Base-by-base conservation (phyloP, 2,329 filamentous ascomycete genomes). In the Macroventuria anomochaeta region DNA sequence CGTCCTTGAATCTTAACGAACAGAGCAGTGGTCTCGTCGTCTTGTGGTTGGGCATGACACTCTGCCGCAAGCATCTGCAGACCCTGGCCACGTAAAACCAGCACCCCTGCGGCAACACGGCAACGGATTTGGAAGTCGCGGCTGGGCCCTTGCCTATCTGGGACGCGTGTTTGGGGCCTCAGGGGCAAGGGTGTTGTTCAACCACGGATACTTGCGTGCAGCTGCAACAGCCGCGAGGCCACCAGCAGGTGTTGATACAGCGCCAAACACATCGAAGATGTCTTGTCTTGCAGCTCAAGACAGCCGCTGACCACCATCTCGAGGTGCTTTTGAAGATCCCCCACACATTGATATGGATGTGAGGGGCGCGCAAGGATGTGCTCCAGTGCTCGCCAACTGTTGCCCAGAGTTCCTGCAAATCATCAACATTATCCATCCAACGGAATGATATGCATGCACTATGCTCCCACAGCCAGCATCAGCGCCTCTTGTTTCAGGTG, bases 101-200 rank as follows among this genome's bases (percentile, higher is more conserved):
- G 29, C 20, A 34, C 21, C 41, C 42, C 32, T 57, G 49, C 52
- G 55, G 51, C 46, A 39, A 44, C 33, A 44, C 46, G 41, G 53
- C 59, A 41, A 54, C 57, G 54, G 28, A 57, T 63, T 59, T 36
- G 63, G 64, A 61, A 63, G 55, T 55, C 54, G 57, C 51, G 46
- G 38, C 44, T 51, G 42, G 41, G 53, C 26, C 39, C 51, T 58
- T 58, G 29, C 63, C 58, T 40, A 50, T 58, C 53, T 55, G 46
- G 59, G 61, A 46, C 39, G 25, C 48, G 38, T 56, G 28, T 46
- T 20, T 36, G 23, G 32, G 12, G 21, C 15, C 13, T 61, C 60
- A 63, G 60, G 58, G 61, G 61, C 42, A 48, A 47, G 46, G 53
- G 51, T 37, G 51, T 51, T 37, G 51, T 51, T 52, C 42, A 32